Evolutionary conservation across 1,284 basidiomycete genomes (phyloP), one percentile per base, ranked within the genome.

Genomic region (Irpex rosettiformis): DNA sequence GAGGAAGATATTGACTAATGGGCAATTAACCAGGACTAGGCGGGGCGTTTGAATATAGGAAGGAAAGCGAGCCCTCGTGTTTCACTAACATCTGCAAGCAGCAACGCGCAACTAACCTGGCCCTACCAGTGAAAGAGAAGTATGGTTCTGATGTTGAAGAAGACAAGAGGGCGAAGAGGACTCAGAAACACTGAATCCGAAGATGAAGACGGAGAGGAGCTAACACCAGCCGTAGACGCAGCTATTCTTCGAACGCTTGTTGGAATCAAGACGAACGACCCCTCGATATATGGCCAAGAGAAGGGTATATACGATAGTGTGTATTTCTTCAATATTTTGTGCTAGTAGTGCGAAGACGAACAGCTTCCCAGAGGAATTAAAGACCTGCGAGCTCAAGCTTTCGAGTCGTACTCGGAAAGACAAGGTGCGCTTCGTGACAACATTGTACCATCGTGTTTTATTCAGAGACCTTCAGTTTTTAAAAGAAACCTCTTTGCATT

Each of bases 161-260:
- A 22, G 72, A 72, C 7, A 81, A 0, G 76, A 77, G n/a, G 74
- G 76, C 2, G 75, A 78, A 27, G 81, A 82, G 4, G 90, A 93
- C 65, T 89, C 88, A 0, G 89, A 92, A 67, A 84, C 30, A 89
- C 87, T 52, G 91, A 93, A 68, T 86, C 85, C 1, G 96, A 98
- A 69, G 96, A 99, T 69, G 94, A 96, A 69, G 92, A 97, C 61
- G 97, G 96, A 11, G 94, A 94, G 65, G 93, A 98, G 72, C 83
- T 99, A 57, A 99, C 95, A 0, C 94, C 96, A 1, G 89, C 91
- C 0, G 84, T 98, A 51, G 96, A 99, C 70, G 97, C 90, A 48
- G 97, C 97, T 18, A 97, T 99, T 67, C 79, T 99, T 45, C 82
- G 94, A 53, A 99, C 96, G 0, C 79, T 99, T 6, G 91, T 90